These are phyloP conservation scores for Decorospora gaudefroyi DNA, from an alignment of 2,329 filamentous ascomycete genomes.

Conservation along the genomic window DNA sequence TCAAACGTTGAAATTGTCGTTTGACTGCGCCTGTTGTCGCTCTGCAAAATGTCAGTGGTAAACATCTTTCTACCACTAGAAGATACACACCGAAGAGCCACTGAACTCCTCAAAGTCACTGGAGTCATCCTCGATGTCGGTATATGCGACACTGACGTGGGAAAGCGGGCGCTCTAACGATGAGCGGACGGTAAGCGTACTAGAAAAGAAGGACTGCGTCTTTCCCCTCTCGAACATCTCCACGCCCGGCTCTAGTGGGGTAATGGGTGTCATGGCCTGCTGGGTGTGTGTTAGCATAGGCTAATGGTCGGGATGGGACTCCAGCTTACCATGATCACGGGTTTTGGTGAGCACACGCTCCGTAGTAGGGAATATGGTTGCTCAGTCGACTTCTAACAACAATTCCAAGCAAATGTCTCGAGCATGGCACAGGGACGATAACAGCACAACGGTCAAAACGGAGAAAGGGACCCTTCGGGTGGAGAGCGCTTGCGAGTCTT, in stretches of 20 bases:
- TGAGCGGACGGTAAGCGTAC: slow-evolving; percentile 42
- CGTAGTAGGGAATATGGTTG: slow-evolving; percentile 18
- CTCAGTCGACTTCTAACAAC: slow-evolving; percentile 28
- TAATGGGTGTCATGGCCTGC: slow-evolving; percentile 54
- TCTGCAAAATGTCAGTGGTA: slow-evolving; percentile 53
- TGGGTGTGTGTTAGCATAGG: slow-evolving; percentile 33
- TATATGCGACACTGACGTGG: slow-evolving; percentile 77
- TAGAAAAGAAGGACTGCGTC: slow-evolving; percentile 63
- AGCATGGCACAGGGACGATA: slow-evolving; percentile 42
- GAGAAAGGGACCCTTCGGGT: slow-evolving; percentile 48
- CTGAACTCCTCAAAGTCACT: slow-evolving; percentile 55
- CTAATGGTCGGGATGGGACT: slow-evolving; percentile 13
- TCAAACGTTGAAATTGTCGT: slow-evolving; percentile 88
- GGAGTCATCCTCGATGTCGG: slow-evolving; percentile 67
- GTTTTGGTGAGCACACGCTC: slow-evolving; percentile 27
- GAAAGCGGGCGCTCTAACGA: slow-evolving; percentile 65
- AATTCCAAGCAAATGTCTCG: slow-evolving; percentile 25
- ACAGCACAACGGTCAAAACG: slow-evolving; percentile 43
- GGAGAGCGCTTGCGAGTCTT: slow-evolving; percentile 49
- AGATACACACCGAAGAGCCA: slow-evolving; percentile 66
- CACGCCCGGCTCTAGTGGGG: slow-evolving; percentile 50
- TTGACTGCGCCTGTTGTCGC: slow-evolving; percentile 68
- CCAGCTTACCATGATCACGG: slow-evolving; percentile 45
- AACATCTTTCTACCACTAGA: slow-evolving; percentile 8
- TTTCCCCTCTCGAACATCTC: slow-evolving; percentile 57